Conservation (phyloP, 768 basidiomycete genomes). For the Sarcodon sp. region DNA sequence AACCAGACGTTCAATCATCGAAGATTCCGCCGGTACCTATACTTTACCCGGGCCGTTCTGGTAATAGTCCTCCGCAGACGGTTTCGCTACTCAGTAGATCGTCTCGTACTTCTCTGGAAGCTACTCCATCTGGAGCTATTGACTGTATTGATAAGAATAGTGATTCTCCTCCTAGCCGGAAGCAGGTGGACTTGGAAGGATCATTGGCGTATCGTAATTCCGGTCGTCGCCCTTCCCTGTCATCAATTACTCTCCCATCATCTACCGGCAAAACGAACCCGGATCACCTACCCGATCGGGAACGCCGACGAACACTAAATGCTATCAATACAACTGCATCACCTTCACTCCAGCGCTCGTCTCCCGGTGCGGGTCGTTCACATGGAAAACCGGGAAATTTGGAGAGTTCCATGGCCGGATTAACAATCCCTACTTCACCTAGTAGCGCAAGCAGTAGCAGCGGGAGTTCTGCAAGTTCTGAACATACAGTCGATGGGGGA, state of each 20-base stretch:
- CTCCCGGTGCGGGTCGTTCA: neutral
- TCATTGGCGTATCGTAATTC: neutral
- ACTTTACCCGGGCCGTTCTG: neutral
- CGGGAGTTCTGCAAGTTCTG: slow-evolving; percentile 57
- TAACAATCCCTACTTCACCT: slow-evolving; percentile 22
- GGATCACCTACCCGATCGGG: neutral
- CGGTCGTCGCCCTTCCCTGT: neutral
- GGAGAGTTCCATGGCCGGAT: slow-evolving; percentile 24
- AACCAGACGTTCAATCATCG: neutral
- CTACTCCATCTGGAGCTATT: neutral
- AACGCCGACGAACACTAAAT: neutral
- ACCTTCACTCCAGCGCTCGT: neutral
- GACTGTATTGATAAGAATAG: neutral
- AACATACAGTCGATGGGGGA: slow-evolving; percentile 74
- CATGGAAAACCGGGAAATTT: slow-evolving; percentile 8
- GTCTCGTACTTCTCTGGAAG: neutral
- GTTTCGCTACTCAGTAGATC: neutral
- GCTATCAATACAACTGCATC: neutral
- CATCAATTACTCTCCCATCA: slow-evolving; percentile 2
- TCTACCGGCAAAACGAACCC: slow-evolving; percentile 5
- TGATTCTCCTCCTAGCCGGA: neutral
- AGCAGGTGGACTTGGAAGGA: neutral
- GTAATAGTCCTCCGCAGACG: neutral
- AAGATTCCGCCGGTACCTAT: too few species aligned
- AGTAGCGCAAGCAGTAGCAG: slow-evolving; percentile 40